These are phyloP conservation scores for Puya raimondii DNA, from an alignment of 176 grass and related monocot genomes.

Conservation along the genomic window DNA sequence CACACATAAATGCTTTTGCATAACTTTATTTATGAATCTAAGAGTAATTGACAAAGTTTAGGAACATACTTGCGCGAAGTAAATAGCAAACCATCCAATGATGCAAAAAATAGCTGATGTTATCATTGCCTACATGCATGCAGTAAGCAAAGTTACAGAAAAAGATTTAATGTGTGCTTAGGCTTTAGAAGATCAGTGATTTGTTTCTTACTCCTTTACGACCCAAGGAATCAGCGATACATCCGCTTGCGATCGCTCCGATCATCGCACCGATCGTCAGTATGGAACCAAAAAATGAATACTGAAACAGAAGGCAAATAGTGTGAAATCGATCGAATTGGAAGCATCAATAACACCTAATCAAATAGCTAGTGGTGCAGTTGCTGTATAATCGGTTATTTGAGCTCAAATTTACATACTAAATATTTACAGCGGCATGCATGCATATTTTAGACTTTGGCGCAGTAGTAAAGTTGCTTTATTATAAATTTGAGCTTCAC, in stretches of 20 bases:
- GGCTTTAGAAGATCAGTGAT: background rate
- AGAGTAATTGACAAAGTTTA: background rate
- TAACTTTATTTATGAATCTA: background rate
- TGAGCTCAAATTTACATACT: no score
- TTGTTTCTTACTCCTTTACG: constrained; percentile 44
- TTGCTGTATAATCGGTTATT: no score
- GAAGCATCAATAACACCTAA: background rate
- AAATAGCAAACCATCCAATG: constrained; percentile 47
- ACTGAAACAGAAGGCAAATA: constrained; percentile 24
- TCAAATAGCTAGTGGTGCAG: no score
- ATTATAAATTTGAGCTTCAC: no score
- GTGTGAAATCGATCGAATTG: background rate
- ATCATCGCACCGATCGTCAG: constrained; percentile 43
- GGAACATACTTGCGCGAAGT: constrained; percentile 25
- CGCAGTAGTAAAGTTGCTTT: no score
- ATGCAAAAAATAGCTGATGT: constrained; percentile 37
- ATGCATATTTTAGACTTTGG: no score
- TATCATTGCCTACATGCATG: constrained; percentile 43
- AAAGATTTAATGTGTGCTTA: background rate
- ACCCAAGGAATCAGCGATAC: constrained; percentile 31
- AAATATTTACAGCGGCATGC: no score
- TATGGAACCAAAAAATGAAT: constrained; percentile 45
- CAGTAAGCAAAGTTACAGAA: constrained; percentile 10
- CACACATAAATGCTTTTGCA: background rate
- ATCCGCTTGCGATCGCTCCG: constrained; percentile 40